phyloP scores from a whole-genome alignment of 345 rosid species.

The Zanthoxylum bungeanum region DNA sequence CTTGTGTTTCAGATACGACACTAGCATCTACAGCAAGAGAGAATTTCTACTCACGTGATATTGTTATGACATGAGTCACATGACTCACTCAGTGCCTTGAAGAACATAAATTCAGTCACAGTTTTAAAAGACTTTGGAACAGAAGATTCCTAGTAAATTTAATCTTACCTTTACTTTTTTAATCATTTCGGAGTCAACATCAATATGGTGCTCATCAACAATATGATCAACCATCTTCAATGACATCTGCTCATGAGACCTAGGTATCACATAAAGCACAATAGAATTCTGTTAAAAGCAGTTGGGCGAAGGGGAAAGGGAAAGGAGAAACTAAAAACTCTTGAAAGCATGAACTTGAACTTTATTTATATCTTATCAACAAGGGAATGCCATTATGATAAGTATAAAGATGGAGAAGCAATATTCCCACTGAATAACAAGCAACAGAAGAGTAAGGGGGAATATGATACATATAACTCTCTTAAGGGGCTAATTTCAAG shows the following conservation, averaged over 20 bases:
- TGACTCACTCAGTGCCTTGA: not conserved
- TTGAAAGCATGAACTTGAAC: not conserved
- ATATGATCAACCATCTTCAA: constrained; percentile 70
- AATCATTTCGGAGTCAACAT: constrained; percentile 72
- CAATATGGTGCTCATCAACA: constrained; percentile 78
- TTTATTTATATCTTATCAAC: not conserved
- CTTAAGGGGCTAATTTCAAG: not conserved
- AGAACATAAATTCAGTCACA: not conserved
- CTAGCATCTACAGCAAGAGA: not conserved
- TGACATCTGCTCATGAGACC: constrained; percentile 95
- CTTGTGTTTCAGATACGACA: not conserved
- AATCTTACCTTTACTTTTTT: constrained; percentile 73
- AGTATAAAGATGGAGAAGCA: not conserved
- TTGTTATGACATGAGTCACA: not conserved
- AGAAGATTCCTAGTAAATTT: constrained; percentile 1
- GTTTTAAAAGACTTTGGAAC: not conserved
- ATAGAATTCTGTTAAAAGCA: not conserved
- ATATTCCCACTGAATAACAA: not conserved
- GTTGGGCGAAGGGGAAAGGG: not conserved
- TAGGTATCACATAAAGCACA: constrained; percentile 21
- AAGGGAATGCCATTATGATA: not conserved
- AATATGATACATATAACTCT: not conserved
- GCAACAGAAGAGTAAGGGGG: not conserved
- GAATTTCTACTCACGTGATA: constrained; percentile 10
- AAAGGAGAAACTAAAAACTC: not conserved